Base-by-base conservation (phyloP, 2,329 filamentous ascomycete genomes). In the Penicillium hesseltinei region DNA sequence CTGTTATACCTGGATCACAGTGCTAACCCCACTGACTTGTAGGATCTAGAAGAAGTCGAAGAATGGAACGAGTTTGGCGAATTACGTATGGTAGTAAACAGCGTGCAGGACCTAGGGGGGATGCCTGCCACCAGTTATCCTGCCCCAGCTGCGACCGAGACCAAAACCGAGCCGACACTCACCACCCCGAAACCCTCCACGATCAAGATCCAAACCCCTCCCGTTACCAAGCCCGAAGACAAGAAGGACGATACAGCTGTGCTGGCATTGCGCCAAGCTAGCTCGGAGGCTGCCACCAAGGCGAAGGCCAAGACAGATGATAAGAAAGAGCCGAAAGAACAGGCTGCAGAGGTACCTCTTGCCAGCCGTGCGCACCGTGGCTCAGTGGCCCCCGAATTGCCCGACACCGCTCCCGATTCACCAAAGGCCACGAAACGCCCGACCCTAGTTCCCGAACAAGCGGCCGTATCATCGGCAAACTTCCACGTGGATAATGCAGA, bases 51-150 rank as follows among this genome's bases (percentile, higher is more conserved):
- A 62, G 88, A 97, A 75, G 86, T 97, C 62, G 94, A 99, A 77
- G 94, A 99, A 73, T 97, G 93, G 94, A 99, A 99, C 79, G 94
- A 99, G 75, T 97, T 95, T 76, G 92, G 92, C 76, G 93, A 97
- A 77, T 84, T 99, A 60, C 91, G 92, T 75, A 86, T 93, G 76
- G 89, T 93, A 68, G 86, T 97, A 67, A 81, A 81, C 43, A 76
- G 68, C 54, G 68, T 73, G 46, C 59, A 69, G 68, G 72, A 74
- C 53, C 60, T 74, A 29, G 67, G 71, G 47, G 66, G 67, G 33
- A 67, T 73, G 54, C 65, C 68, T 15, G 68, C 65, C 61, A 71
- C 65, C 58, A 73, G 66, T 60, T 61, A 62, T 54, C 59, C 66
- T 29, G 11, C 54, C 61, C 25, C 66, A 25, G 59, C 67, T 11